Conservation (phyloP, 164 flowering plant genomes). For the Umbellularia californica region DNA sequence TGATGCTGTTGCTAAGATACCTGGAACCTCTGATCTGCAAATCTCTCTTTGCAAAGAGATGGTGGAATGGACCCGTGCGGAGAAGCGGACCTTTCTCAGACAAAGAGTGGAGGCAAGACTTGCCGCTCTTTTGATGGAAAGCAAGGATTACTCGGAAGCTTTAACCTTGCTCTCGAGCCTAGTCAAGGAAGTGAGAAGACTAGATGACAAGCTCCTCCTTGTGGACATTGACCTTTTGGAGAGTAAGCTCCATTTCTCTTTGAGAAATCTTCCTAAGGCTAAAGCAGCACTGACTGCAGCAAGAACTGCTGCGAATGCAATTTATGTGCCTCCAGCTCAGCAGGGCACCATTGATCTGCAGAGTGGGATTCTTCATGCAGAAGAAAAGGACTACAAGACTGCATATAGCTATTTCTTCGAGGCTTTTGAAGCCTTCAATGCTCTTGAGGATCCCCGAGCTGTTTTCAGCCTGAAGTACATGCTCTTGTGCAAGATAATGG, state of each 20-base stretch:
- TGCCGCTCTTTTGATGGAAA: constrained; percentile 61
- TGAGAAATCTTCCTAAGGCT: constrained; percentile 62
- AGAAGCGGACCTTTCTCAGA: constrained; percentile 59
- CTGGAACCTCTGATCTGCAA: constrained; percentile 61
- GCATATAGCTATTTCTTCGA: constrained; percentile 73
- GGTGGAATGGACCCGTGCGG: constrained; percentile 68
- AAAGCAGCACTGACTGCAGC: constrained; percentile 77
- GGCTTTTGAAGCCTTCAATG: constrained; percentile 75
- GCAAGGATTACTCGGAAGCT: constrained; percentile 54
- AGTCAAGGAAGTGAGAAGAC: constrained; percentile 58
- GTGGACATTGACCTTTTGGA: constrained; percentile 68
- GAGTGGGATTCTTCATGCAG: constrained; percentile 71
- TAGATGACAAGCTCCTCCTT: constrained; percentile 70
- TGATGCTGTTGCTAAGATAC: constrained; percentile 63
- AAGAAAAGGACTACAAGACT: constrained; percentile 73
- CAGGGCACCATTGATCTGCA: constrained; percentile 73
- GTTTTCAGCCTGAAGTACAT: constrained; percentile 59
- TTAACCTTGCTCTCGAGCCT: constrained; percentile 45
- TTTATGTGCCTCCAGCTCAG: constrained; percentile 74
- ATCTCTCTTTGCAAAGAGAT: constrained; percentile 60
- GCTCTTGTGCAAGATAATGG: constrained; percentile 68
- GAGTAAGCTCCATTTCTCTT: constrained; percentile 62
- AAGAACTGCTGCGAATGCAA: constrained; percentile 68
- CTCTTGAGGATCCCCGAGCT: constrained; percentile 64
- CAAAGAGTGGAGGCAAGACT: constrained; percentile 68